A percentile compares a stretch with the other conserved stretches of the same genome.
Conservation (phyloP, 805 yeast species). For the Candida qinlingensis region DNA sequence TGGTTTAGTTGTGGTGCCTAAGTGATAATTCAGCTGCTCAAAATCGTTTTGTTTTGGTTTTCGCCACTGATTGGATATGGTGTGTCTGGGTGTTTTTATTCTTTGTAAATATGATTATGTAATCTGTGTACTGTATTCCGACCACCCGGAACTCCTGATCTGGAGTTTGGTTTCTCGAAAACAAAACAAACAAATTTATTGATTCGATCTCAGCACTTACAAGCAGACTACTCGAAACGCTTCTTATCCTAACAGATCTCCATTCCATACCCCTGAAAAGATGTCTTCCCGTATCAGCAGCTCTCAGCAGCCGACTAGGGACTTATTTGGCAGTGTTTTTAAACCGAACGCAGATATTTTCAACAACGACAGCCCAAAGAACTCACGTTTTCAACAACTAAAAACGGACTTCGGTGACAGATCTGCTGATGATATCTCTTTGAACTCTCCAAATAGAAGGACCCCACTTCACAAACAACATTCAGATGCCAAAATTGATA, state of each 20-base stretch:
- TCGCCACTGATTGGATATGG: conserved; percentile 5
- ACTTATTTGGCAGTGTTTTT: conserved; percentile 22
- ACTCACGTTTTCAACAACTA: conserved; percentile 20
- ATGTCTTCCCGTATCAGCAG: conserved; percentile 17
- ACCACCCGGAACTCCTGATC: too few relatives aligned
- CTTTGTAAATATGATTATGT: too few relatives aligned
- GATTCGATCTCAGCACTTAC: not conserved
- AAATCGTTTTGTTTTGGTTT: not conserved
- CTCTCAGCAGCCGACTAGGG: conserved; percentile 18
- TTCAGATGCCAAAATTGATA: conserved; percentile 15
- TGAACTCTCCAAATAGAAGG: conserved; percentile 22
- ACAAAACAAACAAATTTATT: conserved; percentile 2
- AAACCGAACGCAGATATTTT: conserved; percentile 21
- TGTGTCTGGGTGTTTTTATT: not conserved
- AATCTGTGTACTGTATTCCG: too few relatives aligned
- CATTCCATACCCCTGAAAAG: not conserved
- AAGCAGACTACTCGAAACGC: too few relatives aligned
- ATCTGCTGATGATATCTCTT: conserved; percentile 18
- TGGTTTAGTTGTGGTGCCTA: not conserved
- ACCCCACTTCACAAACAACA: conserved; percentile 22
- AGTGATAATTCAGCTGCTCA: not conserved
- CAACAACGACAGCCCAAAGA: conserved; percentile 13
- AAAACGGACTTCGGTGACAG: conserved; percentile 17
- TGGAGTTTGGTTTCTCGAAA: not conserved
- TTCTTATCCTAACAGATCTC: too few relatives aligned